A percentile compares a stretch with the other conserved stretches of the same genome.
phyloP scores from a whole-genome alignment of 2,329 filamentous ascomycete species.

The Lizonia empirigonia region DNA sequence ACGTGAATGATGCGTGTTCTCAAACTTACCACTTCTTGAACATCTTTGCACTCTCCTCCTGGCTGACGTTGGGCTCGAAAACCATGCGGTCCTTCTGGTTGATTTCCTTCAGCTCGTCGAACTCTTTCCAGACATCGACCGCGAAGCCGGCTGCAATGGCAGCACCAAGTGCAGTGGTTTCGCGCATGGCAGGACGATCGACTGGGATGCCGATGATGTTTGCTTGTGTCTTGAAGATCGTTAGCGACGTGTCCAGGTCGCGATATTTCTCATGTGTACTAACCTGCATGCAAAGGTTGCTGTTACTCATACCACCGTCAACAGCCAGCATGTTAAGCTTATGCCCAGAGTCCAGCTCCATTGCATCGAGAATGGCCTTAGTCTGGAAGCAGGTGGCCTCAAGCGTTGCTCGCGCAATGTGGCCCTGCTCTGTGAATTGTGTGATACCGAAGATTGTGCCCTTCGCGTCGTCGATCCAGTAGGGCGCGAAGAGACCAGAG shows the following conservation, averaged over 20 bases:
- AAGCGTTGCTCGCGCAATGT: constrained; percentile 86
- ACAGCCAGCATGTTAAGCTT: constrained; percentile 77
- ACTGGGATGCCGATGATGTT: constrained; percentile 84
- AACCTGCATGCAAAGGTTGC: constrained; percentile 82
- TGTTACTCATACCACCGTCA: constrained; percentile 88
- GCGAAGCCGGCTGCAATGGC: constrained; percentile 90
- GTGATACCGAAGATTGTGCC: constrained; percentile 85
- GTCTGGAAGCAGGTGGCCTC: constrained; percentile 94
- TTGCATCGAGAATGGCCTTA: constrained; percentile 87
- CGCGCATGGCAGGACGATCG: constrained; percentile 83
- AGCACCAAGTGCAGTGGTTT: constrained; percentile 86
- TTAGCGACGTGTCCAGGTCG: constrained; percentile 21
- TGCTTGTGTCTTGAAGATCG: constrained; percentile 68
- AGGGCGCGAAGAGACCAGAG: constrained; percentile 87
- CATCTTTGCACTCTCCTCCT: constrained; percentile 64
- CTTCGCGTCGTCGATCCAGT: constrained; percentile 93
- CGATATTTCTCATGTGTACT: constrained; percentile 21
- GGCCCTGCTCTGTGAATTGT: constrained; percentile 81
- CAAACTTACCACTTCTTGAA: constrained; percentile 66
- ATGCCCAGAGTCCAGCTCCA: constrained; percentile 84
- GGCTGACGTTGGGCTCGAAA: constrained; percentile 70
- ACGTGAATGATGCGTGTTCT: too few species aligned
- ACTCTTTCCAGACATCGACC: constrained; percentile 75
- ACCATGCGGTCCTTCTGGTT: constrained; percentile 71
- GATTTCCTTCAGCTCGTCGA: constrained; percentile 74